A percentile compares a stretch with the other conserved stretches of the same genome.
These are phyloP conservation scores for Trichophyton equinum DNA, from an alignment of 2,329 filamentous ascomycete species.

Conservation along the genomic window DNA sequence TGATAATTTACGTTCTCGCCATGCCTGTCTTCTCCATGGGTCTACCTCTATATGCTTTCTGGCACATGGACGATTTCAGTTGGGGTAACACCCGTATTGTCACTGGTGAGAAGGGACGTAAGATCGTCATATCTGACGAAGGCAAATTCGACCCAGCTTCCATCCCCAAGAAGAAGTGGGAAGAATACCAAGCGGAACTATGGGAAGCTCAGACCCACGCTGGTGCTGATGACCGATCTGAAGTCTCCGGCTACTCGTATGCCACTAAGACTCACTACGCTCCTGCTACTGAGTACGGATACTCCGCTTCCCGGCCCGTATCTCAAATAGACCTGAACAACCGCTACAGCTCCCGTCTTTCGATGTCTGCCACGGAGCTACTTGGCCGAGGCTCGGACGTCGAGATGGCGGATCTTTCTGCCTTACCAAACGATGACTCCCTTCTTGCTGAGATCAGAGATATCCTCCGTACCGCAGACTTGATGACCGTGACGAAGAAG, in stretches of 20 bases:
- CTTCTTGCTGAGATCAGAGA: constrained; percentile 88
- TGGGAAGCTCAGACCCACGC: constrained; percentile 89
- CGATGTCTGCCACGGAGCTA: constrained; percentile 58
- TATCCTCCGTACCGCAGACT: constrained; percentile 77
- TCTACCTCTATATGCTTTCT: constrained; percentile 88
- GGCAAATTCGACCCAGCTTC: constrained; percentile 90
- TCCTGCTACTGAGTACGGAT: constrained; percentile 60
- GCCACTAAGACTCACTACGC: constrained; percentile 64
- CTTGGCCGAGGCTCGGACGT: constrained; percentile 46
- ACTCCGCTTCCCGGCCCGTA: constrained; percentile 48
- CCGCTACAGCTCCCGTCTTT: constrained; percentile 55
- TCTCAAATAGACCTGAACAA: constrained; percentile 47
- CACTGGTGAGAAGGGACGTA: constrained; percentile 82
- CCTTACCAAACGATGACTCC: constrained; percentile 76
- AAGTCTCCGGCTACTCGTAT: constrained; percentile 88
- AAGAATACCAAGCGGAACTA: constrained; percentile 94
- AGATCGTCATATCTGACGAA: constrained; percentile 88
- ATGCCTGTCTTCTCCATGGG: constrained; percentile 85
- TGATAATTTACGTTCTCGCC: constrained; percentile 87
- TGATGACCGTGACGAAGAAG: constrained; percentile 99
- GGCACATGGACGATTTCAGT: constrained; percentile 99
- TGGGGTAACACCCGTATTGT: constrained; percentile 99
- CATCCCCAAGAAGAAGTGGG: constrained; percentile 97
- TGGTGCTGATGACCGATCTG: constrained; percentile 64
- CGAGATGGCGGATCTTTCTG: constrained; percentile 61